Conservation (phyloP, 75 land plant species). For the Picea glauca region DNA sequence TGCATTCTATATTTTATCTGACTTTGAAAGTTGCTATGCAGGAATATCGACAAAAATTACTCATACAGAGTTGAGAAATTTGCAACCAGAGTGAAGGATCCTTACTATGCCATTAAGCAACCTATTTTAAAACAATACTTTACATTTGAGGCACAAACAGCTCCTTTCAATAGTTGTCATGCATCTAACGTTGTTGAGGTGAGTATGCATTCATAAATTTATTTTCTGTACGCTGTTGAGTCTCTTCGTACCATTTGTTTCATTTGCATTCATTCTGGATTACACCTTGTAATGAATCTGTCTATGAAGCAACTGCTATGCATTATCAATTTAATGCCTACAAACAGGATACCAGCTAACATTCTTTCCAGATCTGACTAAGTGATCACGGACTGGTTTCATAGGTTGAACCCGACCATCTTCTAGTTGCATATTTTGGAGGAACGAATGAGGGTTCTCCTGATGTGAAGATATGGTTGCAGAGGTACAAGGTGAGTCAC, state of each 20-base stretch:
- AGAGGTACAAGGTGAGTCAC: slow-evolving; percentile 52
- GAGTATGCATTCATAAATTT: neutral
- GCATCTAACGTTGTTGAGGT: slow-evolving; percentile 98
- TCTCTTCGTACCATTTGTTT: neutral
- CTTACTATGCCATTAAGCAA: neutral
- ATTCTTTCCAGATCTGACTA: neutral
- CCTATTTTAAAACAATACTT: slow-evolving; percentile 43
- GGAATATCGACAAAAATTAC: neutral
- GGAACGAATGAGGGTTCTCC: slow-evolving; percentile 79
- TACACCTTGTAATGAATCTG: neutral
- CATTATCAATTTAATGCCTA: neutral
- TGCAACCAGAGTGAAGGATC: neutral
- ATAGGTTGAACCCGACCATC: slow-evolving; percentile 64
- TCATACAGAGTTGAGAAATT: neutral
- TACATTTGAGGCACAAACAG: slow-evolving; percentile 53
- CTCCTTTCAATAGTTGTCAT: slow-evolving; percentile 93
- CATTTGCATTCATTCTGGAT: neutral
- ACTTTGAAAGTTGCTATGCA: neutral
- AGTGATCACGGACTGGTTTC: neutral
- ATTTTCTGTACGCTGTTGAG: neutral
- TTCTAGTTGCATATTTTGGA: slow-evolving; percentile 90
- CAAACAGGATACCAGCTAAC: neutral
- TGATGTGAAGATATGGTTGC: slow-evolving; percentile 97
- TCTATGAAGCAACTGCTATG: neutral
- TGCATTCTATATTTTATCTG: neutral